A percentile compares a stretch with the other conserved stretches of the same genome.
Conservation (phyloP, 352 stramenopile genomes). For the Albugo candida region DNA sequence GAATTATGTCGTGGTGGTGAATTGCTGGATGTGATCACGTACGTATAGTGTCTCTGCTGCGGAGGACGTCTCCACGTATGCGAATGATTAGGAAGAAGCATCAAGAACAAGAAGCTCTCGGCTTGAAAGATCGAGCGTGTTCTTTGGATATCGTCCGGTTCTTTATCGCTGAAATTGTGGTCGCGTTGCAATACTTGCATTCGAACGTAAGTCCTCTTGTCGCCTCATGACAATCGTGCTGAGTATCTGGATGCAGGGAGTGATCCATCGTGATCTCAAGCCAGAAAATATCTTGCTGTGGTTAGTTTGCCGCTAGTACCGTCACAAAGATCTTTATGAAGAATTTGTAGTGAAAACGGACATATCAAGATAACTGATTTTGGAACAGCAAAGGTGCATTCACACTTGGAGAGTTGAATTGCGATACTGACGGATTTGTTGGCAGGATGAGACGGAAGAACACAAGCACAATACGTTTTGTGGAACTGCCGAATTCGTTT, state of each 20-base stretch:
- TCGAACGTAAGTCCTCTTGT: conserved; percentile 21
- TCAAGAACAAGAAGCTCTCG: conserved; percentile 33
- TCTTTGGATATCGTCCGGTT: conserved; percentile 77
- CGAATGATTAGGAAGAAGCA: conserved; percentile 37
- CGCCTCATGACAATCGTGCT: background rate
- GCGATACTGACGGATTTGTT: background rate
- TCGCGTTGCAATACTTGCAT: conserved; percentile 89
- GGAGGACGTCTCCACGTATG: no score
- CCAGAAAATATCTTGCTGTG: conserved; percentile 79
- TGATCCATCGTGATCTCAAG: conserved; percentile 94
- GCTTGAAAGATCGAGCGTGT: conserved; percentile 41
- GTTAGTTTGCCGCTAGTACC: conserved; percentile 1
- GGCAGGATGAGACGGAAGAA: conserved; percentile 44
- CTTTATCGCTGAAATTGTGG: conserved; percentile 87
- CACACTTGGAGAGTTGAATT: background rate
- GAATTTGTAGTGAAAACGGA: conserved; percentile 26
- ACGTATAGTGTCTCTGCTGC: background rate
- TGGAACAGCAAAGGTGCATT: conserved; percentile 45
- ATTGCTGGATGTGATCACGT: conserved; percentile 76
- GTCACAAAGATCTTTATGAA: background rate
- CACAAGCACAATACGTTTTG: conserved; percentile 77
- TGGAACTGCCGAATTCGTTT: conserved; percentile 84
- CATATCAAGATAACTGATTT: conserved; percentile 86
- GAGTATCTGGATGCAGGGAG: conserved; percentile 20
- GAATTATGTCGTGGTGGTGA: conserved; percentile 75